Conservation (phyloP, 2,329 filamentous ascomycete genomes). For the Lecanosticta acicola region DNA sequence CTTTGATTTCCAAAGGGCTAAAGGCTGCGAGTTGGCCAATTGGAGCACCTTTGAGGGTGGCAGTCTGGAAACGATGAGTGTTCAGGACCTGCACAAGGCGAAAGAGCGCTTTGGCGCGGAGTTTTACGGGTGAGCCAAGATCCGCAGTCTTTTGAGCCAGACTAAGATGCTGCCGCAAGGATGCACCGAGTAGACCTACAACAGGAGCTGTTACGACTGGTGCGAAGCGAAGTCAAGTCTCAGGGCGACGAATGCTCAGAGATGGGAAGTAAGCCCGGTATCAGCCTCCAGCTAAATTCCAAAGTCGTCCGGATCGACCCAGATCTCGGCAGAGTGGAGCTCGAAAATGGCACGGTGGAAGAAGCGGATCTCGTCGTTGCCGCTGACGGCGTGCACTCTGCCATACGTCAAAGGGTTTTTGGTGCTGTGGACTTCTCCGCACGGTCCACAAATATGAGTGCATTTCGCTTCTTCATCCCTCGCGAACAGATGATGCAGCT, state of each 20-base stretch:
- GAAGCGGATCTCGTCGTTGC: constrained; percentile 18
- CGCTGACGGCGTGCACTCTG: constrained; percentile 22
- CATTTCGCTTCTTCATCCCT: neutral
- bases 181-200: neutral
- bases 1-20: constrained; percentile 1
- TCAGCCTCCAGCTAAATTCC: neutral
- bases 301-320: neutral
- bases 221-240: neutral
- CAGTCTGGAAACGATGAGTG: neutral
- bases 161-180: too few species aligned
- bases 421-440: neutral
- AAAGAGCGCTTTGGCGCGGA: neutral
- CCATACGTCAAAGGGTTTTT: constrained; percentile 8
- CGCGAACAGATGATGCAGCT: neutral
- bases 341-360: constrained; percentile 11
- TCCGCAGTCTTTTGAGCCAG: neutral
- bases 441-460: neutral
- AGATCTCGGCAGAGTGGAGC: neutral
- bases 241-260: neutral
- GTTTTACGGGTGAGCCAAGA: neutral
- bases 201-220: neutral
- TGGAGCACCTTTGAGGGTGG: neutral
- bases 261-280: neutral
- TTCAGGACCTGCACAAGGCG: too few species aligned
- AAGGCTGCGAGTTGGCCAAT: neutral